These are phyloP conservation scores for Aquilaria agallochum DNA, from an alignment of 441 rosid genomes.

Conservation along the genomic window DNA sequence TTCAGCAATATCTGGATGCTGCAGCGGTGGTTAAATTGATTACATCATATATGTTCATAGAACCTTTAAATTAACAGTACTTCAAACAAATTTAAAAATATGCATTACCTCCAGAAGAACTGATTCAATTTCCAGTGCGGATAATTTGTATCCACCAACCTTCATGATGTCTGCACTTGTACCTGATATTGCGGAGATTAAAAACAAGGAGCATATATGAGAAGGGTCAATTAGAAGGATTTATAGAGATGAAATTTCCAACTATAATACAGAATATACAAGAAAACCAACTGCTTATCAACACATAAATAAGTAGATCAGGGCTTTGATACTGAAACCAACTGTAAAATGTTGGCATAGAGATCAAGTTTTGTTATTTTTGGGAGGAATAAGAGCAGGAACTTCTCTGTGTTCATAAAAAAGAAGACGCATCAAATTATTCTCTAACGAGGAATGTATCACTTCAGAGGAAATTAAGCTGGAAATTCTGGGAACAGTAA, in stretches of 20 bases:
- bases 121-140: constrained; percentile 96
- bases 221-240: constrained; percentile 1
- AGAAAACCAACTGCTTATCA: too few species aligned
- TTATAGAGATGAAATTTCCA: constrained; percentile 1
- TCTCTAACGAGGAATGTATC: too few species aligned
- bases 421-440: too few species aligned
- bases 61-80: constrained; percentile 1
- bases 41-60: background rate
- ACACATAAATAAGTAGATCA: too few species aligned
- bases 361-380: too few species aligned
- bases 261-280: background rate
- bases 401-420: too few species aligned
- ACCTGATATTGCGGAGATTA: constrained; percentile 35
- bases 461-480: too few species aligned
- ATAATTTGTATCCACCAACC: constrained; percentile 95
- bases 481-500: too few species aligned
- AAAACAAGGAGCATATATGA: background rate
- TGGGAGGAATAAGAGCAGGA: too few species aligned
- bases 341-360: too few species aligned
- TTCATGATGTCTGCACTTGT: constrained; percentile 95
- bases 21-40: constrained; percentile 22
- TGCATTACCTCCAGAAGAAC: constrained; percentile 72
- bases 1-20: constrained; percentile 85
- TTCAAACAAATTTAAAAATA: background rate
- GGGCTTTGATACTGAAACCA: too few species aligned